Evolutionary conservation across 345 rosid species (phyloP).

Genomic region (Eutrema yunnanense): DNA sequence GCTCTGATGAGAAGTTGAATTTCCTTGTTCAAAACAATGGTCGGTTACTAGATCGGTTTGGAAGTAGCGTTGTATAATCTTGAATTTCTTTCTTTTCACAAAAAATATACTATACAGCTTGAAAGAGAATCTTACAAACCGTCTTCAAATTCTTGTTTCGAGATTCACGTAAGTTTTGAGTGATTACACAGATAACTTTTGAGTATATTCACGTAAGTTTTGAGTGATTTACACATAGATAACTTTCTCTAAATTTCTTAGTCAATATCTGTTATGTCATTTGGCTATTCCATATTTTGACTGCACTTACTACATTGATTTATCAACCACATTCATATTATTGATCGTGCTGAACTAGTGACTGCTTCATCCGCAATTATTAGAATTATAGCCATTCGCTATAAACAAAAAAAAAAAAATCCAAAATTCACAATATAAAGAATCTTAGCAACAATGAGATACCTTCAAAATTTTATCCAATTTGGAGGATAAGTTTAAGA

Average conservation of each 20-base stretch:
- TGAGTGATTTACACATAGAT: not conserved
- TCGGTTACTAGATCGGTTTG: too few relatives aligned
- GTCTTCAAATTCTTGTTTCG: too few relatives aligned
- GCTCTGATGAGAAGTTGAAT: too few relatives aligned
- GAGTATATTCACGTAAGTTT: not conserved
- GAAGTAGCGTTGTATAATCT: too few relatives aligned
- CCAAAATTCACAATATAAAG: not conserved
- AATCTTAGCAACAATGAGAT: not conserved
- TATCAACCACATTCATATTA: not conserved
- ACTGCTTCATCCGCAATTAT: not conserved
- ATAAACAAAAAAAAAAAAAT: not conserved
- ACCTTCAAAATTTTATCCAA: not conserved
- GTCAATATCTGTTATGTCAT: not conserved
- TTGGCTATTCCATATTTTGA: not conserved
- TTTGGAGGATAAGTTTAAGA: constrained; percentile 1
- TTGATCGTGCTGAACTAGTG: not conserved
- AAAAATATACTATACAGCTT: too few relatives aligned
- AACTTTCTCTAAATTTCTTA: not conserved
- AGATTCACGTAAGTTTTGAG: not conserved
- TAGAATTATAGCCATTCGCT: not conserved
- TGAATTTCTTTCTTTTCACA: too few relatives aligned
- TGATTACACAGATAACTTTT: not conserved
- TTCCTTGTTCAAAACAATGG: too few relatives aligned
- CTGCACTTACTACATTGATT: not conserved
- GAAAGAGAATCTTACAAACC: too few relatives aligned